phyloP scores from a whole-genome alignment of 192 early-diverging fungal genomes.

The Podila horticola region DNA sequence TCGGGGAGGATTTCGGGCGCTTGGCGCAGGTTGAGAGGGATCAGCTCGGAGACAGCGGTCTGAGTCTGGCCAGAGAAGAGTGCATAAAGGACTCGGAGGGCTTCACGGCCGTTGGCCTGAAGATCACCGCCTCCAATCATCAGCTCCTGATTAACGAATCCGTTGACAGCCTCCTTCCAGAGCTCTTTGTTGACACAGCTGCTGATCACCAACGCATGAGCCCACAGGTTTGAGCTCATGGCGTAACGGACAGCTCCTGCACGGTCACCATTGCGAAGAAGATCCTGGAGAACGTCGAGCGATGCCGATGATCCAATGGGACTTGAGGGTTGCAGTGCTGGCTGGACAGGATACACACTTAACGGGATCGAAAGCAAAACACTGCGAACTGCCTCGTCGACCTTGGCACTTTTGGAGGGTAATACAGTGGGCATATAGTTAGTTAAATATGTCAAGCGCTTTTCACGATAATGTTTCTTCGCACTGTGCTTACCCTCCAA shows the following conservation, averaged over 20 bases:
- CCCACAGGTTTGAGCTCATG: constrained; percentile 74
- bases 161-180: constrained; percentile 82
- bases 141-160: constrained; percentile 71
- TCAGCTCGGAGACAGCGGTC: constrained; percentile 52
- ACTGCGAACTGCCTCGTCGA: constrained; percentile 58
- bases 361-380: constrained; percentile 51
- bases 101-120: constrained; percentile 51
- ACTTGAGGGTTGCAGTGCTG: constrained; percentile 52
- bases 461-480: too few relatives aligned
- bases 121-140: constrained; percentile 43
- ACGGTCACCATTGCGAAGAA: constrained; percentile 71
- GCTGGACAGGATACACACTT: constrained; percentile 44
- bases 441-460: too few relatives aligned
- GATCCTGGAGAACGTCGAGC: constrained; percentile 67
- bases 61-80: constrained; percentile 73
- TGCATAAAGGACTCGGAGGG: constrained; percentile 72
- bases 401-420: constrained; percentile 47
- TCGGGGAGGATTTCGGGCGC: background rate
- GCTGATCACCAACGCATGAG: constrained; percentile 90
- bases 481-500: constrained; percentile 57
- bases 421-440: too few relatives aligned
- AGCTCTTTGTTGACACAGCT: constrained; percentile 86
- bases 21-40: constrained; percentile 20
- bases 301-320: constrained; percentile 21
- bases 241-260: constrained; percentile 62